Evolutionary conservation across 352 stramenopile species (phyloP).

Genomic region (Phytophthora aleatoria): DNA sequence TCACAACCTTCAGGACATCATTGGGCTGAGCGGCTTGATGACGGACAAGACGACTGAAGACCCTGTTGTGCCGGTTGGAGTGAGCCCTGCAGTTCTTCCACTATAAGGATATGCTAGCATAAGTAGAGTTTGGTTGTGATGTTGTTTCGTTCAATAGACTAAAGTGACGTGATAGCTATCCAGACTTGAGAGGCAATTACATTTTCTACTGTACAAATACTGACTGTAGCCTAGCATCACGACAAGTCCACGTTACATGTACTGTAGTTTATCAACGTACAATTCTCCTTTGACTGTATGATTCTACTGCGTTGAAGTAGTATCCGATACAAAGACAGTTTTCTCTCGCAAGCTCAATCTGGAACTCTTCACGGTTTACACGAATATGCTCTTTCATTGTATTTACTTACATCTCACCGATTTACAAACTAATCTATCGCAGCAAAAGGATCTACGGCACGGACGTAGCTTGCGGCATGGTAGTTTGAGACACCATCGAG

Average conservation of each 20-base stretch:
- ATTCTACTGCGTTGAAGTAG: no score
- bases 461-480: slow-evolving; percentile 34
- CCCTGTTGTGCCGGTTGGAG: slow-evolving; percentile 41
- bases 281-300: no score
- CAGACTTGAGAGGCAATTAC: no score
- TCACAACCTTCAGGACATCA: slow-evolving; percentile 46
- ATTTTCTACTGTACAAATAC: no score
- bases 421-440: slow-evolving; percentile 37
- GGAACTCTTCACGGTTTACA: neutral
- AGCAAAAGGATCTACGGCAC: slow-evolving; percentile 33
- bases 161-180: neutral
- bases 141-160: slow-evolving; percentile 3
- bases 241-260: no score
- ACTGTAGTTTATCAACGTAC: no score
- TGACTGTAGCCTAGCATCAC: no score
- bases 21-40: slow-evolving; percentile 34
- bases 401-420: slow-evolving; percentile 25
- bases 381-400: neutral
- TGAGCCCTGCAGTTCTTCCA: slow-evolving; percentile 65
- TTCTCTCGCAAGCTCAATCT: no score
- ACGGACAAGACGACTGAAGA: slow-evolving; percentile 34
- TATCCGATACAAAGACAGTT: no score
- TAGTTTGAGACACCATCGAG: slow-evolving; percentile 28
- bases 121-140: neutral
- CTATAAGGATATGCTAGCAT: slow-evolving; percentile 31